These are phyloP conservation scores for Rhizopus delemar DNA, from an alignment of 371 early-diverging fungal genomes.

Conservation along the genomic window DNA sequence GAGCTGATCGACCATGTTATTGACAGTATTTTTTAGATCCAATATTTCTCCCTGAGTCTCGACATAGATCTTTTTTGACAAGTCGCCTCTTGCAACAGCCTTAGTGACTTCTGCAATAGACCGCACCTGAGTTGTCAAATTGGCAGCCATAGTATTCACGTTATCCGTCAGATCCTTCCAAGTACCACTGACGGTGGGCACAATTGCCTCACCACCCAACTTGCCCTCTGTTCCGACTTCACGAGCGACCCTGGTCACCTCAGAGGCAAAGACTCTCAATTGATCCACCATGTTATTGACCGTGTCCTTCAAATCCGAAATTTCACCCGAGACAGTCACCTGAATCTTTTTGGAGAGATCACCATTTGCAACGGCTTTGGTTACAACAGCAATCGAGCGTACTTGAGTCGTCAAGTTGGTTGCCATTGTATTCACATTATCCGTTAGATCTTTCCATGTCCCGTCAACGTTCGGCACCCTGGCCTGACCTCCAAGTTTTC, in stretches of 20 bases:
- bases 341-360: conserved; percentile 30
- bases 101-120: conserved; percentile 56
- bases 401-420: conserved; percentile 54
- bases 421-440: conserved; percentile 57
- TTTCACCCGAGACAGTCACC: conserved; percentile 25
- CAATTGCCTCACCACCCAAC: conserved; percentile 39
- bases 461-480: conserved; percentile 50
- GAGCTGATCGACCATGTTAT: conserved; percentile 49
- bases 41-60: conserved; percentile 32
- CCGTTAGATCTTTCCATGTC: conserved; percentile 52
- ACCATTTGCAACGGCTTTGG: conserved; percentile 49
- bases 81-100: conserved; percentile 53
- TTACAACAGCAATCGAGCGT: conserved; percentile 52
- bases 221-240: conserved; percentile 58
- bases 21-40: conserved; percentile 33
- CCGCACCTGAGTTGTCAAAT: conserved; percentile 60
- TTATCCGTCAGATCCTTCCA: conserved; percentile 69
- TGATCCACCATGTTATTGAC: conserved; percentile 35
- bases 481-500: conserved; percentile 51
- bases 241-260: conserved; percentile 45
- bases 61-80: conserved; percentile 32
- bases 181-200: conserved; percentile 56
- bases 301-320: conserved; percentile 27
- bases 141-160: conserved; percentile 61
- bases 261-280: conserved; percentile 43